Evolutionary conservation across 139 green algal genomes (phyloP), one percentile per base, ranked within the genome.

Genomic region (Tetradesmus obliquus): DNA sequence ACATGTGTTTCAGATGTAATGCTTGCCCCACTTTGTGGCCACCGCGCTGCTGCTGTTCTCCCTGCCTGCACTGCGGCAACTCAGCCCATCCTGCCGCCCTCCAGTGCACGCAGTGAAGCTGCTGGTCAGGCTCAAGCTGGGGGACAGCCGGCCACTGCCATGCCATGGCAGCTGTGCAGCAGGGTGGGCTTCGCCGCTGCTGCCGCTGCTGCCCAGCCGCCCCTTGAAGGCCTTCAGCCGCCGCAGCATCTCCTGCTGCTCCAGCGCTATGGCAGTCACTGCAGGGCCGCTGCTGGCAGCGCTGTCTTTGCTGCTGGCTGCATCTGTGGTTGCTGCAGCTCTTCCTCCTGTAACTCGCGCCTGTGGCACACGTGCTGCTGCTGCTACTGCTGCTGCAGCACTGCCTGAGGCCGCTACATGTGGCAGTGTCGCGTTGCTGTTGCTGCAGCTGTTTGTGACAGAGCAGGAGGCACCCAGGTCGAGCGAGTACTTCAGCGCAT

Each of bases 181-280:
- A 24, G 5, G 6, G 9, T 3, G 6, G 66, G 74, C 74, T 10
- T 9, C n/a, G 53, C 55, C 9, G 55, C 80, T 85, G 72, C 79
- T 84, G 79, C 20, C 24, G 53, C 20, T 20, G 32, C 84, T 88
- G 84, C 51, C 20, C 24, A 89, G 66, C 45, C 22, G 72, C 13
- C 5, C 60, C 45, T 62, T 89, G 62, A 82, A 82, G 4, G 32
- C 66, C 62, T 62, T 81, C 13, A 89, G 13, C 7, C 20, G 51
- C 2, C 66, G 76, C 24, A 82, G 62, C 22, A 89, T 53, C 10
- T 89, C 85, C 45, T 53, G 60, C 85, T 89, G 85, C 66, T 89
- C 85, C 76, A 22, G 13, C 17, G 69, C 84, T 3, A 88, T n/a
- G 3, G 57, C 57, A 88, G 13, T 24, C 12, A 76, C 66, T 24